A percentile compares a stretch with the other conserved stretches of the same genome.
phyloP scores from a whole-genome alignment of 2,329 filamentous ascomycete genomes.

The Achaetomium macrosporum region DNA sequence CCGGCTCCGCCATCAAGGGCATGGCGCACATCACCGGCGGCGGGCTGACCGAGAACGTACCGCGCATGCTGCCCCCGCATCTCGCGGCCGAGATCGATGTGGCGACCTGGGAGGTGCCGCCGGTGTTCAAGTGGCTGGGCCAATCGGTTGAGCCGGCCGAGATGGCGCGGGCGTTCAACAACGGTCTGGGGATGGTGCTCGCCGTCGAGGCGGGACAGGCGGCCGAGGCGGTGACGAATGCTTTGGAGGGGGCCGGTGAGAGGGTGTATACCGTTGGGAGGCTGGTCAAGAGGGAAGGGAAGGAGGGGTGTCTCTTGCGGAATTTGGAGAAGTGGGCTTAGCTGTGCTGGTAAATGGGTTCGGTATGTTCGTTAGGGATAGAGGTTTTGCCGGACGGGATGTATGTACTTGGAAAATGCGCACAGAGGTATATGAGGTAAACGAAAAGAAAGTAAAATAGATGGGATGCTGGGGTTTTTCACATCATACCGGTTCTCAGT shows the following conservation, averaged over 20 bases:
- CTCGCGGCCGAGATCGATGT: slow-evolving; percentile 80
- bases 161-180: slow-evolving; percentile 93
- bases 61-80: slow-evolving; percentile 76
- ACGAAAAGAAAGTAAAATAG: neutral
- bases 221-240: slow-evolving; percentile 47
- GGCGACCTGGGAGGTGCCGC: slow-evolving; percentile 65
- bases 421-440: neutral
- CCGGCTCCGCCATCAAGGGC: slow-evolving; percentile 69
- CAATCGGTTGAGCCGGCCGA: slow-evolving; percentile 61
- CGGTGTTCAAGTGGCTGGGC: slow-evolving; percentile 86
- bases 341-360: neutral
- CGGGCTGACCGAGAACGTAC: slow-evolving; percentile 88
- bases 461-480: neutral
- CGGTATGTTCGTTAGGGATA: neutral
- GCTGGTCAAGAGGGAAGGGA: slow-evolving; percentile 52
- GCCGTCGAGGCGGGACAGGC: slow-evolving; percentile 65
- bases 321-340: slow-evolving; percentile 45
- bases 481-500: too few species aligned
- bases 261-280: slow-evolving; percentile 70
- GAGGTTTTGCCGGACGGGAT: neutral
- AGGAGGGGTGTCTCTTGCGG: slow-evolving; percentile 56
- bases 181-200: slow-evolving; percentile 88
- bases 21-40: slow-evolving; percentile 97
- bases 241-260: slow-evolving; percentile 65
- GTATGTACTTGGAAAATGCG: too few species aligned